Evolutionary conservation across 2,329 filamentous ascomycete species (phyloP).

Genomic region (Dothiorella sarmentorum): DNA sequence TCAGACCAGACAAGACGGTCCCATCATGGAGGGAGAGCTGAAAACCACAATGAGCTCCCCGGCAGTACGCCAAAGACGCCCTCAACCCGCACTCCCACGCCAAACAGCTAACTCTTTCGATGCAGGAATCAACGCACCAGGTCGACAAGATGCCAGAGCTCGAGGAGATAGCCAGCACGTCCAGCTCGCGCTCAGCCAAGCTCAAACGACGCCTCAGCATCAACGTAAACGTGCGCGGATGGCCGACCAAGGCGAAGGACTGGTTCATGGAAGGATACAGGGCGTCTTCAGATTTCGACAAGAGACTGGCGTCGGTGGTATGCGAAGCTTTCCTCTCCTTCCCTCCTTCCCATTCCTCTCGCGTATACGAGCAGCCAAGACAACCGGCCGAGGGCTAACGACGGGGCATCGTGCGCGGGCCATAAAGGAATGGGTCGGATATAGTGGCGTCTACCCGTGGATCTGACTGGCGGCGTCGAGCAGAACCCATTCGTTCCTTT

Average conservation of each 20-base stretch:
- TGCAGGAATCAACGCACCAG: background rate
- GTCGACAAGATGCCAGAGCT: background rate
- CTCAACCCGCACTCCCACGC: background rate
- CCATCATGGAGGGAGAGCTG: too few relatives aligned
- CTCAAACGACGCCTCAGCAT: background rate
- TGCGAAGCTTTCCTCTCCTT: background rate
- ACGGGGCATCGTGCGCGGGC: background rate
- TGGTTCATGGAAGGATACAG: slow-evolving; percentile 12
- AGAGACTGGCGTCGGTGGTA: slow-evolving; percentile 4
- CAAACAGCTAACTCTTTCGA: background rate
- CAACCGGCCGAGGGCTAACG: background rate
- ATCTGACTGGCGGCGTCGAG: background rate
- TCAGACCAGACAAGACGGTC: too few relatives aligned
- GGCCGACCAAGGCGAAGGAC: background rate
- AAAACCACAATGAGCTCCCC: too few relatives aligned
- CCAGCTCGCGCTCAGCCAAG: background rate
- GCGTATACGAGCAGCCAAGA: background rate
- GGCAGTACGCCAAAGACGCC: too few relatives aligned
- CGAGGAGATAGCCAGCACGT: slow-evolving; percentile 4
- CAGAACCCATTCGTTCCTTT: background rate
- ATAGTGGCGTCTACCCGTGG: slow-evolving; percentile 13
- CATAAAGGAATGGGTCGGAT: slow-evolving; percentile 9
- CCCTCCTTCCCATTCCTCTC: background rate
- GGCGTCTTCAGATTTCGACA: background rate
- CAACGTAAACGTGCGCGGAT: background rate